Conservation (phyloP, 2,329 filamentous ascomycete genomes). For the Calonectria montana region DNA sequence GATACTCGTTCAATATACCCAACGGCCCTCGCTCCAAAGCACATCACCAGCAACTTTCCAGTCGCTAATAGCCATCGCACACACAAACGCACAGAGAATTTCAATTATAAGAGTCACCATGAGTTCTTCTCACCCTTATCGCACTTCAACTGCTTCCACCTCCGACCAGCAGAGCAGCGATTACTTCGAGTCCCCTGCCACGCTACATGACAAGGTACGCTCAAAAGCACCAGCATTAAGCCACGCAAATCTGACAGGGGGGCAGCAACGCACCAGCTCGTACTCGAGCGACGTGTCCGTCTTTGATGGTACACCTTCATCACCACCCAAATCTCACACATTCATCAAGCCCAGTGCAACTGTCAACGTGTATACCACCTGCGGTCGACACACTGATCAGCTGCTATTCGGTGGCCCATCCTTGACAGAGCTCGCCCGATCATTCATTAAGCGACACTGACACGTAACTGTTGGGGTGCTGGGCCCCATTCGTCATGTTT, state of each 20-base stretch:
- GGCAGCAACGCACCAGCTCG: conserved; percentile 43
- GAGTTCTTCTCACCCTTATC: conserved; percentile 21
- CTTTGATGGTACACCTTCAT: conserved; percentile 38
- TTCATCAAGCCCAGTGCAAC: conserved; percentile 52
- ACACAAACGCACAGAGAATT: neutral
- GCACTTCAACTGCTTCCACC: conserved; percentile 30
- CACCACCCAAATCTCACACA: conserved; percentile 47
- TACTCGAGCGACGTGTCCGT: conserved; percentile 45
- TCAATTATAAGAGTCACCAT: conserved; percentile 17
- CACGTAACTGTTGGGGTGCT: neutral
- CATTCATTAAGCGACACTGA: conserved; percentile 51
- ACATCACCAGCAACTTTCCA: neutral
- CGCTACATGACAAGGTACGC: conserved; percentile 40
- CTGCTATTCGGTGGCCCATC: conserved; percentile 63
- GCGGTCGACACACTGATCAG: conserved; percentile 66
- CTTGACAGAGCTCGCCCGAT: conserved; percentile 55
- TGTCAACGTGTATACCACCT: conserved; percentile 65
- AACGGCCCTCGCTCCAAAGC: neutral
- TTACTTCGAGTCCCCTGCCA: conserved; percentile 37
- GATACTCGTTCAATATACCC: neutral
- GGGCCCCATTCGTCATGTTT: conserved; percentile 3
- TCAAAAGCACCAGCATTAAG: neutral
- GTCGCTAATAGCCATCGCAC: neutral
- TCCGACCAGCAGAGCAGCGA: conserved; percentile 34
- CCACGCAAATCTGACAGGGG: conserved; percentile 32